A percentile compares a stretch with the other conserved stretches of the same genome.
phyloP scores from a whole-genome alignment of 2,329 filamentous ascomycete species.

The Exophiala calicioides region DNA sequence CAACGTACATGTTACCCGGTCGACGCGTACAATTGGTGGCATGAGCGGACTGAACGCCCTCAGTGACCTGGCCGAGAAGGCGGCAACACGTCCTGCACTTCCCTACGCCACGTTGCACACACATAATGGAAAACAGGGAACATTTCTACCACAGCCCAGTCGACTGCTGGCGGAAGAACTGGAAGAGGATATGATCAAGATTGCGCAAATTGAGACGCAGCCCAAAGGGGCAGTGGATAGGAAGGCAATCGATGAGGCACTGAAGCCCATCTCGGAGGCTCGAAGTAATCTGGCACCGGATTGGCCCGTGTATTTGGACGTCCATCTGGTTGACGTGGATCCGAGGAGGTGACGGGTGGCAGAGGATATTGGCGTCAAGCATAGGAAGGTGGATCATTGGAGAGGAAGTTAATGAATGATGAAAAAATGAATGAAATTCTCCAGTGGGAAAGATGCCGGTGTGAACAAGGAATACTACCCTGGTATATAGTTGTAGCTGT shows the following conservation, averaged over 20 bases:
- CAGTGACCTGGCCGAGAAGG: conserved; percentile 56
- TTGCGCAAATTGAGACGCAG: conserved; percentile 43
- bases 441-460: conserved; percentile 23
- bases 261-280: conserved; percentile 26
- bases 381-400: not conserved
- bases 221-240: conserved; percentile 45
- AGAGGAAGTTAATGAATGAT: not conserved
- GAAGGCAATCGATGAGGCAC: conserved; percentile 40
- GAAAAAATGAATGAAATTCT: not conserved
- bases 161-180: conserved; percentile 50
- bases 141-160: conserved; percentile 43
- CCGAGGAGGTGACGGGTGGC: conserved; percentile 13
- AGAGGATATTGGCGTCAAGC: not conserved
- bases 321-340: conserved; percentile 44
- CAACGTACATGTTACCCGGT: conserved; percentile 58
- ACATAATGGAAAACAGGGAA: conserved; percentile 44
- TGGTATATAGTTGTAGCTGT: too few relatives aligned
- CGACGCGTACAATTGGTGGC: conserved; percentile 51
- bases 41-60: conserved; percentile 56
- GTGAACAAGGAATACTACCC: not conserved
- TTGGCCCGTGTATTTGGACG: conserved; percentile 45
- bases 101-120: conserved; percentile 50
- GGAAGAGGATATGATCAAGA: conserved; percentile 47
- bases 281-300: conserved; percentile 45
- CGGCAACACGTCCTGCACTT: conserved; percentile 46